Evolutionary conservation across 495 filamentous ascomycete species (phyloP), one percentile per base, ranked within the genome.

Genomic region (Aspergillus sclerotioniger): DNA sequence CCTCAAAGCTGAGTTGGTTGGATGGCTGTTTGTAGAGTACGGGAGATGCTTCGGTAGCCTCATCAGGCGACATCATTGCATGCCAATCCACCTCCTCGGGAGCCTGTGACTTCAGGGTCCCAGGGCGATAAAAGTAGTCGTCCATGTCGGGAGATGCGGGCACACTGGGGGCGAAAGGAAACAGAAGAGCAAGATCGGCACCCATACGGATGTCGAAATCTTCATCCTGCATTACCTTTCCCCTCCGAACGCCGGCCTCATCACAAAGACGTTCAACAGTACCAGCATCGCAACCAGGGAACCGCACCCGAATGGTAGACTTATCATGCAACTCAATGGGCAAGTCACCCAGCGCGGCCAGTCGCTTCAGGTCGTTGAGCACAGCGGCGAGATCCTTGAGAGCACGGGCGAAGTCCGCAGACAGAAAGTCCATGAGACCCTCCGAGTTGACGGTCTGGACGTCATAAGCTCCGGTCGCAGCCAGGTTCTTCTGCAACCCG

Each of bases 201-300:
- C 85, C 88, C n/a, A 72, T 76, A 52, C 77, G 79, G 35, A 66
- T 56, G 9, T 85, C 80, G 63, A 92, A 94, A 39, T 87, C 84
- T 43, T 85, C 77, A 62, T 98, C 94, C 73, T 98, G 87, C 16
- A 75, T 62, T 8, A 97, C 83, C 15, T 90, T 76, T 3, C 94
- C 94, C 33, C 91, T 76, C 43, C 81, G 80, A 8, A 97, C 76
- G 16, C 89, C 90, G n/a, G 93, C 80, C 71, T 98, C 94, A 46
- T 90, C 80, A 67, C 92, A 97, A 0, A 97, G 78, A 15, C 80
- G 75, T 67, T 95, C 90, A 0, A 98, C 91, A 2, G 89, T 90
- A 5, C 87, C 84, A 0, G 83, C 84, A 65, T 97, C 92, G 60
- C 93, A 96, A 20, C 94, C 94, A 1, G 90, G 89, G 67, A 98